Percentiles rank a stretch among this genome's conserved stretches.
phyloP scores from a whole-genome alignment of 1,139 yeast species.

The Sugiyamaella paludigena region DNA sequence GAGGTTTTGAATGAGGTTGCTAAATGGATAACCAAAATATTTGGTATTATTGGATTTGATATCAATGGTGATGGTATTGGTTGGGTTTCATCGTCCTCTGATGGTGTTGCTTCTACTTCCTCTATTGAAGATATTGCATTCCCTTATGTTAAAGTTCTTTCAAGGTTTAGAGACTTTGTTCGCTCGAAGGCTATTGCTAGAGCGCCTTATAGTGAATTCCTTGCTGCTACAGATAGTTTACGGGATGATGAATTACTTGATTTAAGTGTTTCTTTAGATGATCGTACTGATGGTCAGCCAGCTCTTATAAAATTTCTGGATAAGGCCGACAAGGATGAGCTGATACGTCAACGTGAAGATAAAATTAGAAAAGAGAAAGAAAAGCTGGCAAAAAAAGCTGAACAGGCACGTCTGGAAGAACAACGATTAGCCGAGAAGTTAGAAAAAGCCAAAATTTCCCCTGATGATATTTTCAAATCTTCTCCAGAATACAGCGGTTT shows the following conservation, averaged over 20 bases:
- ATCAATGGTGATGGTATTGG: conserved; percentile 70
- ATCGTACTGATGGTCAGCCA: conserved; percentile 69
- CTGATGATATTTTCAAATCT: conserved; percentile 66
- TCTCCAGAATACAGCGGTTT: conserved; percentile 51
- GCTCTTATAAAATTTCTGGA: conserved; percentile 81
- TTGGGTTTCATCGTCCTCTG: conserved; percentile 53
- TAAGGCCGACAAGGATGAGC: conserved; percentile 63
- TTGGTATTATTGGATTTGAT: conserved; percentile 72
- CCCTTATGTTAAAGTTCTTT: conserved; percentile 76
- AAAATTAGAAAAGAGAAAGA: conserved; percentile 54
- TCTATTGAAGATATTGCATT: conserved; percentile 64
- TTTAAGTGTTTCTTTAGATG: conserved; percentile 83
- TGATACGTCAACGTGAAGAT: conserved; percentile 56
- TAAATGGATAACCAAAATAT: conserved; percentile 65
- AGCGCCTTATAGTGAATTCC: conserved; percentile 52
- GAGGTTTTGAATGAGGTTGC: conserved; percentile 67
- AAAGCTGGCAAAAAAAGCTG: conserved; percentile 45
- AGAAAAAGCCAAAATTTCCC: conserved; percentile 68
- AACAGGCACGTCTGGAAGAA: conserved; percentile 38
- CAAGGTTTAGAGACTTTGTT: conserved; percentile 77
- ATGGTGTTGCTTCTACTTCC: conserved; percentile 18
- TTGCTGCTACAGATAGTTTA: conserved; percentile 56
- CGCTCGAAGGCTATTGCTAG: conserved; percentile 70
- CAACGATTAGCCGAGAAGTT: conserved; percentile 57
- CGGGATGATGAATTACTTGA: conserved; percentile 65